phyloP scores from a whole-genome alignment of 2,329 filamentous ascomycete species.

The Fusarium sp. region DNA sequence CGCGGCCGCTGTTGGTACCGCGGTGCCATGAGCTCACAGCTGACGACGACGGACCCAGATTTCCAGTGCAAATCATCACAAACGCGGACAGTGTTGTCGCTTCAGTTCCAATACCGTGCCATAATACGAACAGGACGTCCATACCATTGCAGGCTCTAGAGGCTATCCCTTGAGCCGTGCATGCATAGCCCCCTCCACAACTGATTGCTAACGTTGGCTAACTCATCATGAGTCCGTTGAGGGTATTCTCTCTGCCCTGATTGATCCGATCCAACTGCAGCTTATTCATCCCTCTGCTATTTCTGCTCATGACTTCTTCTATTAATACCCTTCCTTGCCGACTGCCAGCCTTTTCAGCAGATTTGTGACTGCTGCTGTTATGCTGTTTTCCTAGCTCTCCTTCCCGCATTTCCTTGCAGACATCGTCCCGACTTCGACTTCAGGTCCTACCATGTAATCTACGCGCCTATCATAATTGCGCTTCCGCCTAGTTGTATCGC shows the following conservation, averaged over 20 bases:
- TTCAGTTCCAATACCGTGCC: constrained; percentile 18
- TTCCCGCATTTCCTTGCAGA: background rate
- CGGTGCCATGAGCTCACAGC: constrained; percentile 29
- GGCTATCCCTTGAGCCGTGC: background rate
- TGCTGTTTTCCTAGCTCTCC: background rate
- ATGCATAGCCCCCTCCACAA: constrained; percentile 3
- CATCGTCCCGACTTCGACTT: background rate
- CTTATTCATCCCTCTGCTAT: background rate
- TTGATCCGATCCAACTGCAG: background rate
- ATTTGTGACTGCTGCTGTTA: too few relatives aligned
- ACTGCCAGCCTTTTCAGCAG: background rate
- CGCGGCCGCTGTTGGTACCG: background rate
- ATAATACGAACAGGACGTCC: background rate
- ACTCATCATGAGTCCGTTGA: background rate
- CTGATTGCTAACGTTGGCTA: background rate
- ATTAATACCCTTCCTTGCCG: constrained; percentile 6
- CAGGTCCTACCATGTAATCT: background rate
- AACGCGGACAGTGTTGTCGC: constrained; percentile 16
- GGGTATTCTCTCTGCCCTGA: background rate
- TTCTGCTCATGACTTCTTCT: constrained; percentile 5
- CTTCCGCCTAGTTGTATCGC: background rate
- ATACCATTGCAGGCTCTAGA: too few relatives aligned
- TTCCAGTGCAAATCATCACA: constrained; percentile 4
- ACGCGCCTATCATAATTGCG: constrained; percentile 16
- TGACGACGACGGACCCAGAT: constrained; percentile 32